phyloP scores from a whole-genome alignment of 257 asterid genomes.

The Nicotiana tabacum region DNA sequence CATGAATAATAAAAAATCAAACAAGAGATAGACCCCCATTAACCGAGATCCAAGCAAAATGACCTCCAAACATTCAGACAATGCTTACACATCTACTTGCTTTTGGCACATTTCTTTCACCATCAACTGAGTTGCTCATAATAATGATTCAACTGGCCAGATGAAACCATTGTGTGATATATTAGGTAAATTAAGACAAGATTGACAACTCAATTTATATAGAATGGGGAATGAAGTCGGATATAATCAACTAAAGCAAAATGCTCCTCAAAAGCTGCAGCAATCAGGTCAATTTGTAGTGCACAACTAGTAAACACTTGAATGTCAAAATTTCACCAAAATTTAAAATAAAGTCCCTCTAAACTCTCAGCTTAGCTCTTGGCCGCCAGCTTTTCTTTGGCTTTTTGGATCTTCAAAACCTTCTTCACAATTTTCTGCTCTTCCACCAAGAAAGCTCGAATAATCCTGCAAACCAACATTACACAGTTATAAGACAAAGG shows the following conservation, averaged over 20 bases:
- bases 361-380: constrained; percentile 20
- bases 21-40: not conserved
- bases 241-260: not conserved
- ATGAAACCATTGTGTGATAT: not conserved
- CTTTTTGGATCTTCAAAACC: constrained; percentile 40
- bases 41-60: not conserved
- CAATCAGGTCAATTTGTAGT: not conserved
- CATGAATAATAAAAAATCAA: not conserved
- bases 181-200: not conserved
- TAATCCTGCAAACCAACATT: constrained; percentile 21
- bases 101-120: not conserved
- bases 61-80: not conserved
- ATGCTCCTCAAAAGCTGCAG: not conserved
- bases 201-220: not conserved
- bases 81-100: not conserved
- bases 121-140: not conserved
- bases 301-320: constrained; percentile 6
- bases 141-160: not conserved
- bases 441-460: constrained; percentile 44
- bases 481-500: not conserved
- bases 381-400: constrained; percentile 28
- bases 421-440: constrained; percentile 40
- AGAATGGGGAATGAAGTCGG: not conserved
- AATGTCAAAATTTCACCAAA: constrained; percentile 10
- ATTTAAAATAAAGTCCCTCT: not conserved